A percentile compares a stretch with the other conserved stretches of the same genome.
Evolutionary conservation across 2,329 filamentous ascomycete genomes (phyloP).

Genomic region (Piedraia hortae): DNA sequence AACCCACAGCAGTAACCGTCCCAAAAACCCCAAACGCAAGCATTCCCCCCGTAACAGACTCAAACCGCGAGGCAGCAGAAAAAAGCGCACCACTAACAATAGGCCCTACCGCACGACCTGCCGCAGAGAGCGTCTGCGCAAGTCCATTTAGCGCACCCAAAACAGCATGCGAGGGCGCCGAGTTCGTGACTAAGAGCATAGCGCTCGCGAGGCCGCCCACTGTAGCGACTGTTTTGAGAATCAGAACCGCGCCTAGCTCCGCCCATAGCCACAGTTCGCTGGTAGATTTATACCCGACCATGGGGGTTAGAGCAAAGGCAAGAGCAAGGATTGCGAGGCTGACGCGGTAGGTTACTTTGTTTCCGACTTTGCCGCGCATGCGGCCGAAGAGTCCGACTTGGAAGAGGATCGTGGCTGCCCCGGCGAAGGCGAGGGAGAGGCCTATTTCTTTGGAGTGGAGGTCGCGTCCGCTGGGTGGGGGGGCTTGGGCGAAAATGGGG

Average conservation of each 20-base stretch:
- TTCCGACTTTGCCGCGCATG: slow-evolving; percentile 53
- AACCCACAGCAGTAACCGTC: slow-evolving; percentile 54
- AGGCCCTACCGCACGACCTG: slow-evolving; percentile 64
- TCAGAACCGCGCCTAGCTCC: slow-evolving; percentile 53
- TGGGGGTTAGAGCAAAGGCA: slow-evolving; percentile 70
- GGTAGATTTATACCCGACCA: slow-evolving; percentile 44
- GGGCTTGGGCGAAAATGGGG: slow-evolving; percentile 63
- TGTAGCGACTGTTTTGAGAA: slow-evolving; percentile 71
- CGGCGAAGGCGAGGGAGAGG: slow-evolving; percentile 58
- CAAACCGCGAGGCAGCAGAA: slow-evolving; percentile 46
- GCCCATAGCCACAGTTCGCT: slow-evolving; percentile 41
- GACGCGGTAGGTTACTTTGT: slow-evolving; percentile 56
- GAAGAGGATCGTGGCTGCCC: slow-evolving; percentile 63
- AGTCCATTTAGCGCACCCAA: slow-evolving; percentile 79
- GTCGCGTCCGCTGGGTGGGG: slow-evolving; percentile 46
- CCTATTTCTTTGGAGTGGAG: slow-evolving; percentile 61
- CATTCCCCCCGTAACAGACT: slow-evolving; percentile 58
- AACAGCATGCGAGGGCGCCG: slow-evolving; percentile 57
- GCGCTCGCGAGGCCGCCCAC: slow-evolving; percentile 79
- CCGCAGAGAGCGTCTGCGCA: slow-evolving; percentile 77
- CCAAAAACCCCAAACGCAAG: slow-evolving; percentile 73
- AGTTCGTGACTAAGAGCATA: slow-evolving; percentile 77
- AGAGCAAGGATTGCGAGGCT: slow-evolving; percentile 56
- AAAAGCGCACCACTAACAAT: slow-evolving; percentile 74
- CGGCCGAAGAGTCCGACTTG: slow-evolving; percentile 65